Base-by-base conservation (phyloP, 2,329 filamentous ascomycete genomes). In the Diaporthe longicolla region DNA sequence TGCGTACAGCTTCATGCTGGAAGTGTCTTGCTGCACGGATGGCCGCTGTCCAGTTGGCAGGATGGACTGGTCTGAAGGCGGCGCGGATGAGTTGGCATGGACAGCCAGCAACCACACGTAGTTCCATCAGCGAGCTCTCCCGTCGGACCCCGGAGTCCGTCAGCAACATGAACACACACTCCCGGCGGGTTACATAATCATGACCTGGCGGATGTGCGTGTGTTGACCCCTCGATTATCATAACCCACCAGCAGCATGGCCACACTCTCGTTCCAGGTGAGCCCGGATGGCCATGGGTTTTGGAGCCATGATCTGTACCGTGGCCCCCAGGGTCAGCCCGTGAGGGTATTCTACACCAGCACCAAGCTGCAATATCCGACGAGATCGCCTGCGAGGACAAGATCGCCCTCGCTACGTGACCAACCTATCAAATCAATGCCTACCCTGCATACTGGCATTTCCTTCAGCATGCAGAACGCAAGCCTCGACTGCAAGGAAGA, bases 301-400 rank as follows among this genome's bases (percentile, higher is more conserved):
- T 96, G 93, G 93, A 90, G 88, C 3, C 90, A 95, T 80, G 85
- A 79, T 1, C 82, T 95, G 73, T 96, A 95, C 80, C 88, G 90
- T 13, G 89, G 88, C 6, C 82, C 87, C 61, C 76, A 78, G 1
- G 76, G 76, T 59, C 80, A 84, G n/a, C 88, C 86, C 66, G 90
- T 94, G 65, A 89, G 87, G 73, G 90, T 97, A 0, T 90, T 96
- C 79, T 98, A 98, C 82, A 97, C 95, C 85, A 91, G 85, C 61
- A 93, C 87, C 73, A 89, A 88, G 61, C 84, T 90, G 50, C 90
- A 89, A 5, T 93, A 5, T 93, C 93, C 24, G 94, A 98, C 81
- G 83, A 85, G 7, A 88, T 93, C 32, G 94, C 95, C 0, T 93
- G 91, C 74, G 89, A 93, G 58, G 90, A 92, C 75, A 92, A 91